Evolutionary conservation across 169 alveolate species (phyloP).

Genomic region (Plasmodium cynomolgi): DNA sequence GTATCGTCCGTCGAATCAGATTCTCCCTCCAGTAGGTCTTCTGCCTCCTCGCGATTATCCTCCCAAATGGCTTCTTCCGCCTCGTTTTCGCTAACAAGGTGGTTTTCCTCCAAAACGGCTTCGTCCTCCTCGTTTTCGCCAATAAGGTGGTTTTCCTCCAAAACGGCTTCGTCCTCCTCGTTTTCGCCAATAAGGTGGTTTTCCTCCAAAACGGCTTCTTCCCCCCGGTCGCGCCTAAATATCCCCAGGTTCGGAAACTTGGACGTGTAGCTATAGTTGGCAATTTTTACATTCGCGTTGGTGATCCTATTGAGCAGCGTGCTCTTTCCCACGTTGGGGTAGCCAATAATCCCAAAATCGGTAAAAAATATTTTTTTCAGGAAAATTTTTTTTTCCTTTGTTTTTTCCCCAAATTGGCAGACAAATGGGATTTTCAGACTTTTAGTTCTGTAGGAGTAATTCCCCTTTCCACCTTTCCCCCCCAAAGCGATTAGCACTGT

Average conservation of each 20-base stretch:
- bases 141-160: neutral
- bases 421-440: constrained; percentile 75
- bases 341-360: constrained; percentile 71
- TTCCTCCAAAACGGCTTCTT: neutral
- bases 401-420: constrained; percentile 76
- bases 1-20: neutral
- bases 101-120: neutral
- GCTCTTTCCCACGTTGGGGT: constrained; percentile 73
- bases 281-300: constrained; percentile 62
- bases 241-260: constrained; percentile 68
- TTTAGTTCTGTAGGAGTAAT: constrained; percentile 83
- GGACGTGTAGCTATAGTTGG: constrained; percentile 76
- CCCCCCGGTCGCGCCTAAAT: constrained; percentile 6
- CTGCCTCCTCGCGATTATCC: neutral
- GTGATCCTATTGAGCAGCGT: constrained; percentile 59
- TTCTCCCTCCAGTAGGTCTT: neutral
- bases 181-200: neutral
- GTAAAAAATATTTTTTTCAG: constrained; percentile 60
- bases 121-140: neutral
- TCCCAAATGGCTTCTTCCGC: neutral
- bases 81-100: neutral
- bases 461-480: constrained; percentile 94
- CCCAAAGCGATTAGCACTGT: constrained; percentile 88
- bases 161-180: neutral
- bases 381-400: constrained; percentile 62